These are phyloP conservation scores for Chalciporus sp. DNA, from an alignment of 1,284 basidiomycete species.

Conservation along the genomic window DNA sequence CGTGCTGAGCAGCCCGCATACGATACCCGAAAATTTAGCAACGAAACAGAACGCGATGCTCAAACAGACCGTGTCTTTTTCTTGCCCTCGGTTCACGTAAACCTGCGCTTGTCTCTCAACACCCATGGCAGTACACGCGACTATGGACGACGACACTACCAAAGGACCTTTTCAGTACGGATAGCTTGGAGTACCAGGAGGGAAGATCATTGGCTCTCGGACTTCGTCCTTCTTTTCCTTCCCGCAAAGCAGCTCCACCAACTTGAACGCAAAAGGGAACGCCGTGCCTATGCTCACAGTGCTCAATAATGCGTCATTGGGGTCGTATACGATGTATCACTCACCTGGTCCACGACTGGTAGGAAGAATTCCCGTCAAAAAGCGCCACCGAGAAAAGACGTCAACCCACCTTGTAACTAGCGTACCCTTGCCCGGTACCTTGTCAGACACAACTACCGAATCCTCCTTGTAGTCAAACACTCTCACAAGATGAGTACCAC, in stretches of 20 bases:
- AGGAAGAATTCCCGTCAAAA: conserved; percentile 2
- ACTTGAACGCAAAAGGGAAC: conserved; percentile 74
- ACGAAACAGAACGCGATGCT: conserved; percentile 13
- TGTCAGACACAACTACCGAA: conserved; percentile 67
- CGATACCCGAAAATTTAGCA: conserved; percentile 21
- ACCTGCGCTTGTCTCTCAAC: neutral
- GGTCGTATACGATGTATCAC: conserved; percentile 12
- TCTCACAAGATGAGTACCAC: conserved; percentile 31
- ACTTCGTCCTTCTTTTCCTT: conserved; percentile 68
- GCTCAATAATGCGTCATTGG: neutral
- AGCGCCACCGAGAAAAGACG: neutral
- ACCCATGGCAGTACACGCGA: neutral
- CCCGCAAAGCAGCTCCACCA: conserved; percentile 74
- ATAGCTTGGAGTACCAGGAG: conserved; percentile 53
- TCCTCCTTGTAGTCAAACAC: conserved; percentile 81
- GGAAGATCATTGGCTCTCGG: conserved; percentile 76
- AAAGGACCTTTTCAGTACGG: conserved; percentile 15
- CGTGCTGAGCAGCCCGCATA: conserved; percentile 31
- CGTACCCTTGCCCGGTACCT: conserved; percentile 43
- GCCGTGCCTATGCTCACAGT: conserved; percentile 55
- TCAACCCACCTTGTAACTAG: conserved; percentile 70
- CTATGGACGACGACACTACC: neutral
- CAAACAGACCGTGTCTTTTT: conserved; percentile 12
- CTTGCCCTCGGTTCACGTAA: conserved; percentile 18
- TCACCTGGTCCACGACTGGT: conserved; percentile 76